Evolutionary conservation across 352 stramenopile genomes (phyloP), one percentile per base, ranked within the genome.

Genomic region (Phytopythium chamaehyphon): DNA sequence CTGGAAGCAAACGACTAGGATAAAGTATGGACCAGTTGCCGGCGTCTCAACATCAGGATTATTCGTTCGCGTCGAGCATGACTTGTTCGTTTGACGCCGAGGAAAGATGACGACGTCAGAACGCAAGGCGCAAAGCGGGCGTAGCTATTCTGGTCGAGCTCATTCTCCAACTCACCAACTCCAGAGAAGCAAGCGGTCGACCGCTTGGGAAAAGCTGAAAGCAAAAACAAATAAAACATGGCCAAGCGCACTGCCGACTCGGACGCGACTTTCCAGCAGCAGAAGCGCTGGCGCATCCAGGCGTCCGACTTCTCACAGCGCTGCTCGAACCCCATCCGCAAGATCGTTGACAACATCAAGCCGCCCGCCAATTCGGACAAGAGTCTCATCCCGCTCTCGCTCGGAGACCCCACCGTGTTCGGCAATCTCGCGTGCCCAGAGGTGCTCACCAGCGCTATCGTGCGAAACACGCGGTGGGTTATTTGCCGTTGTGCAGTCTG

Each of bases 311-410:
- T 90, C 39, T 83, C 79, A n/a, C 72, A 70, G 50, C 61, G 76
- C 22, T 86, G 68, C 47, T 54, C 73, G 21, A 98, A 98, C 73
- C 93, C 92, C 10, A 98, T 98, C 58, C 83, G 93, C 35, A 91
- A 94, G 42, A 97, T 98, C 58, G 89, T 98, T 16, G 93, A 98
- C 76, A 90, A 88, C 58, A 96, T 98, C 69, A 90, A 97, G 69
- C 93, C 90, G 38, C 84, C 82, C 14, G 61, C 85, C 47, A 87
- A 86, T 46, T 72, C 90, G 48, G 75, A 85, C 36, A 98, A 98
- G 66, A 62, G 83, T 42, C 73, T 96, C 48, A 98, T 98, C 54
- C 93, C 89, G 36, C 80, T 98, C 28, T 97, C 90, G 44, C 78
- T 98, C 44, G 92, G 93, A 19, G 94, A 98, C 64, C 88, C 93